These are phyloP conservation scores for Stachybotrys chlorohalonatus DNA, from an alignment of 2,329 filamentous ascomycete genomes.

Conservation along the genomic window DNA sequence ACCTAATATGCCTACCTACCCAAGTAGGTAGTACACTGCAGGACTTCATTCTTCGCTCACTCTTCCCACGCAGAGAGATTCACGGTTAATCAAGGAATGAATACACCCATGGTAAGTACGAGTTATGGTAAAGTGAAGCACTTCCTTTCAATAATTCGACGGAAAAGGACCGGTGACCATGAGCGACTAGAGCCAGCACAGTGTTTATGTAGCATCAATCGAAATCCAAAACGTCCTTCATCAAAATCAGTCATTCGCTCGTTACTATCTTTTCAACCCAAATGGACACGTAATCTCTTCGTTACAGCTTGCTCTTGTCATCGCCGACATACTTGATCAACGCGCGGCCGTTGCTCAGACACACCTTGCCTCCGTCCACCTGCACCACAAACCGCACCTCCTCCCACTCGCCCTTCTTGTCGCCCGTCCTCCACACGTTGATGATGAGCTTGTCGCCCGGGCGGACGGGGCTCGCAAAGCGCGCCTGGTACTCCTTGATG, in stretches of 20 bases:
- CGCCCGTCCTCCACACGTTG: constrained; percentile 71
- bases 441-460: constrained; percentile 76
- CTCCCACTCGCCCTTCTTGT: constrained; percentile 58
- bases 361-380: constrained; percentile 74
- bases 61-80: no score
- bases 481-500: constrained; percentile 79
- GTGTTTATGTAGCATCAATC: no score
- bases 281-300: not conserved
- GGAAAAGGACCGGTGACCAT: no score
- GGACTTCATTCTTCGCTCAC: no score
- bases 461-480: constrained; percentile 77
- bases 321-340: constrained; percentile 56
- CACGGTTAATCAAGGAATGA: no score
- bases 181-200: no score
- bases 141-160: no score
- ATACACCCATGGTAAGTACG: no score
- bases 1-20: no score
- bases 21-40: no score
- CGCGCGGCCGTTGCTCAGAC: constrained; percentile 78
- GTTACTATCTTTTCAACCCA: not conserved
- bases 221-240: not conserved
- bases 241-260: not conserved
- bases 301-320: constrained; percentile 54
- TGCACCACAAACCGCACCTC: constrained; percentile 74
- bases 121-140: no score